Conservation (phyloP, 1,284 basidiomycete species). For the Sporisorium scitamineum region DNA sequence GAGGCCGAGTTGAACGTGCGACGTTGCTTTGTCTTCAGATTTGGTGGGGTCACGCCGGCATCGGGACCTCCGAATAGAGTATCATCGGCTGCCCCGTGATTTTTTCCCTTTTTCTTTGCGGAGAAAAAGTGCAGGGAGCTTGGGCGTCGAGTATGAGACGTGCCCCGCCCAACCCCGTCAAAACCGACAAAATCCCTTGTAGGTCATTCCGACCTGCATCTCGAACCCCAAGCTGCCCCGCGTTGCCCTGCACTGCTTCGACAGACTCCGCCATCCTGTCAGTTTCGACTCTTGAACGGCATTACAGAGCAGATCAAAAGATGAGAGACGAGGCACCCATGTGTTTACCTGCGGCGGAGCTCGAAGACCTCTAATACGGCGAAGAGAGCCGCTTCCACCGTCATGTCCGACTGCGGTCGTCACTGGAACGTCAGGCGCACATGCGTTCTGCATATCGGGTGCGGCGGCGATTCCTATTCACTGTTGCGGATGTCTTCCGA, state of each 20-base stretch:
- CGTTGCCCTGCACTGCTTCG: not conserved
- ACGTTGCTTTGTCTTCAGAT: too few species aligned
- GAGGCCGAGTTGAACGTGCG: too few species aligned
- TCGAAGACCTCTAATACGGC: not conserved
- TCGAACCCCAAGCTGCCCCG: not conserved
- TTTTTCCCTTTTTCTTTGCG: not conserved
- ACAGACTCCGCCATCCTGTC: not conserved
- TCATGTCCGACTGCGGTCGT: constrained; percentile 7
- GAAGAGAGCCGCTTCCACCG: not conserved
- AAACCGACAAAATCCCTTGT: constrained; percentile 5
- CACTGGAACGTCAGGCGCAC: not conserved
- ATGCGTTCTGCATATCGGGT: not conserved
- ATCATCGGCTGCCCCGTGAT: not conserved
- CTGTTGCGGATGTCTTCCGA: not conserved
- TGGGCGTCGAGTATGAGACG: too few species aligned
- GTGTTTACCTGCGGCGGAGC: too few species aligned
- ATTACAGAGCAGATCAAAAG: not conserved
- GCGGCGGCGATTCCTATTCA: not conserved
- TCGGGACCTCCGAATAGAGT: not conserved
- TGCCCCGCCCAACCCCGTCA: constrained; percentile 8
- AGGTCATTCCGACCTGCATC: not conserved
- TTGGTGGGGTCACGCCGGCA: too few species aligned
- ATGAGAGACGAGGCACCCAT: not conserved
- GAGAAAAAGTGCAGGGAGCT: constrained; percentile 4
- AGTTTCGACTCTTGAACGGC: too few species aligned